Evolutionary conservation across 257 asterid genomes (phyloP).

Genomic region (Solanum etuberosum): DNA sequence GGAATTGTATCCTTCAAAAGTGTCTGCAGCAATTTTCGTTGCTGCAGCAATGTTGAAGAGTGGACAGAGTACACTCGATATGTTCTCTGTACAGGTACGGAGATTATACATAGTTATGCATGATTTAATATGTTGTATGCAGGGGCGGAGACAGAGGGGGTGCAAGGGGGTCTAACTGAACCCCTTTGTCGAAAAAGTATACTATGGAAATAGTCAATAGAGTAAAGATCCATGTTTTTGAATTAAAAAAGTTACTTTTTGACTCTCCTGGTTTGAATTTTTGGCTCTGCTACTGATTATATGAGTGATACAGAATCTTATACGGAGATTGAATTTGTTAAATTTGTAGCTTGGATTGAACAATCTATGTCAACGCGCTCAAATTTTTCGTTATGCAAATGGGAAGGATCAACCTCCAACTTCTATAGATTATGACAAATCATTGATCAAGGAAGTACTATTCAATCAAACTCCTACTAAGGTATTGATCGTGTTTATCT

Average conservation of each 20-base stretch:
- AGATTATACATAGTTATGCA: not conserved
- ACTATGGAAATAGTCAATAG: not conserved
- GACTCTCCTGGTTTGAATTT: not conserved
- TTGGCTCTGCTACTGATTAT: not conserved
- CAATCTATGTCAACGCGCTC: slow-evolving; percentile 31
- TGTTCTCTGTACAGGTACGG: slow-evolving; percentile 38
- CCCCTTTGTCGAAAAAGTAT: not conserved
- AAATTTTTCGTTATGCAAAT: slow-evolving; percentile 36
- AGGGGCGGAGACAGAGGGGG: not conserved
- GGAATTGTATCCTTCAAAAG: slow-evolving; percentile 41
- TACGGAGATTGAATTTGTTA: not conserved
- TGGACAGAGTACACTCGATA: slow-evolving; percentile 38
- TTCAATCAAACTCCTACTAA: slow-evolving; percentile 46
- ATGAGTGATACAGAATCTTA: not conserved
- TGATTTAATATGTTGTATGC: not conserved
- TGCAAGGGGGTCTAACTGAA: not conserved
- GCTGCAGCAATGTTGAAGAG: slow-evolving; percentile 45
- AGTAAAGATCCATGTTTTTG: not conserved
- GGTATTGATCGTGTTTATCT: slow-evolving; percentile 13
- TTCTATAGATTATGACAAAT: slow-evolving; percentile 37
- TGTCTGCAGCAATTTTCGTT: slow-evolving; percentile 41
- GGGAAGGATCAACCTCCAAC: slow-evolving; percentile 44
- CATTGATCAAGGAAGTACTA: slow-evolving; percentile 34
- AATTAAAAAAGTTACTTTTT: not conserved
- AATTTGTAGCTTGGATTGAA: slow-evolving; percentile 24